Percentiles rank a stretch among this genome's conserved stretches.
phyloP scores from a whole-genome alignment of 345 rosid genomes.

The Acer yangbiense region DNA sequence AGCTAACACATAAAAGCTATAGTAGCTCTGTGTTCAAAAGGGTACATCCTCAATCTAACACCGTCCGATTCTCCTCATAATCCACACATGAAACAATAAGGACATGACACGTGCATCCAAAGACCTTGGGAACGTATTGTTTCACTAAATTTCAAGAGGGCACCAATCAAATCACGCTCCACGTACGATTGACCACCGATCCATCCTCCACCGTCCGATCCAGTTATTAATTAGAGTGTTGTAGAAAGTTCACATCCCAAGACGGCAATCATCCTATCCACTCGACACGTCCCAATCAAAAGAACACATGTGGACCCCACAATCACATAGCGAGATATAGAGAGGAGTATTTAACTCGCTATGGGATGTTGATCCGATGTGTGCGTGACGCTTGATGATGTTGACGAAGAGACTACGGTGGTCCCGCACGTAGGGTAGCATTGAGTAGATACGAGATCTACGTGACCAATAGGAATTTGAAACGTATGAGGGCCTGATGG shows the following conservation, averaged over 20 bases:
- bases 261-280: constrained; percentile 12
- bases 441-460: constrained; percentile 30
- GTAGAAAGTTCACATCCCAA: constrained; percentile 18
- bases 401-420: constrained; percentile 28
- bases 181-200: neutral
- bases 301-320: constrained; percentile 7
- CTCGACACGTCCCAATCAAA: constrained; percentile 33
- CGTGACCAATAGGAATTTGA: neutral
- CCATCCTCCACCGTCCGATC: constrained; percentile 10
- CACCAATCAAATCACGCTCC: constrained; percentile 1
- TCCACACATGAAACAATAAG: neutral
- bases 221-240: neutral
- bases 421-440: constrained; percentile 33
- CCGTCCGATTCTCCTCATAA: constrained; percentile 6
- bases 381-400: constrained; percentile 7
- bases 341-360: constrained; percentile 3
- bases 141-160: constrained; percentile 2
- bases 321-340: neutral
- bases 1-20: neutral
- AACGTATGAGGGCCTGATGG: constrained; percentile 16
- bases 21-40: neutral
- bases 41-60: neutral
- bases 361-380: constrained; percentile 10
- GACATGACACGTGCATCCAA: constrained; percentile 12
- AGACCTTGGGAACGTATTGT: constrained; percentile 26